Conservation (phyloP, 78 protist species). For the Mastigamoeba balamuthi region DNA sequence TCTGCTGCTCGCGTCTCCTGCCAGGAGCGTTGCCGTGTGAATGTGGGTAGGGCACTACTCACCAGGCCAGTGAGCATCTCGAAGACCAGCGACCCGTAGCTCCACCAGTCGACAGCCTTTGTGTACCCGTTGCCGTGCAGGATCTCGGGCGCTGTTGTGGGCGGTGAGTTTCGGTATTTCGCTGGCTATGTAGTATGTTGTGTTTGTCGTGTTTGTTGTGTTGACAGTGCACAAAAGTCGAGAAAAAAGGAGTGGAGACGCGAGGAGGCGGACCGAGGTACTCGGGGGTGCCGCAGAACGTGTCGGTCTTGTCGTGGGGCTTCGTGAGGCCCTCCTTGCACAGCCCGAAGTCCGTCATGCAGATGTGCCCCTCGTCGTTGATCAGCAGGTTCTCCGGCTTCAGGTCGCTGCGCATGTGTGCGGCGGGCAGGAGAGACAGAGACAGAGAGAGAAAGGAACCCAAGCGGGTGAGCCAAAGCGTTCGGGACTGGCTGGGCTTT, state of each 20-base stretch:
- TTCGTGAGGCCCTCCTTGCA: constrained; percentile 43
- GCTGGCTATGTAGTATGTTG: too few relatives aligned
- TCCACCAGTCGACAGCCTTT: constrained; percentile 90
- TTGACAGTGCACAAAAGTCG: too few relatives aligned
- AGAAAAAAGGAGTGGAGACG: too few relatives aligned
- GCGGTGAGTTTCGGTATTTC: too few relatives aligned
- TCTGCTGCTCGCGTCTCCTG: too few relatives aligned
- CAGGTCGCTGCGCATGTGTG: too few relatives aligned
- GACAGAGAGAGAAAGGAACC: background rate
- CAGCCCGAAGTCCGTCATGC: constrained; percentile 87
- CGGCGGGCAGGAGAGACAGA: too few relatives aligned
- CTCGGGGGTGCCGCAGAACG: constrained; percentile 98
- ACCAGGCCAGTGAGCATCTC: constrained; percentile 53
- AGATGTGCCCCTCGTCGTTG: constrained; percentile 71
- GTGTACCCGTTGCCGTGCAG: constrained; percentile 69
- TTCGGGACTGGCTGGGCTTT: too few relatives aligned
- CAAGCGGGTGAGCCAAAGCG: too few relatives aligned
- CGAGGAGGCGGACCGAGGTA: constrained; percentile 14
- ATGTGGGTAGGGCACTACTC: too few relatives aligned
- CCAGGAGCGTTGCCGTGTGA: too few relatives aligned
- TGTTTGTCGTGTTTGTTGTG: too few relatives aligned
- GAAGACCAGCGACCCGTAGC: constrained; percentile 72
- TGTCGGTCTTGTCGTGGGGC: constrained; percentile 35
- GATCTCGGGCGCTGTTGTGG: constrained; percentile 83
- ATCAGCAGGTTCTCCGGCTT: constrained; percentile 78